phyloP scores from a whole-genome alignment of 257 asterid genomes.

The Gentiana straminea region DNA sequence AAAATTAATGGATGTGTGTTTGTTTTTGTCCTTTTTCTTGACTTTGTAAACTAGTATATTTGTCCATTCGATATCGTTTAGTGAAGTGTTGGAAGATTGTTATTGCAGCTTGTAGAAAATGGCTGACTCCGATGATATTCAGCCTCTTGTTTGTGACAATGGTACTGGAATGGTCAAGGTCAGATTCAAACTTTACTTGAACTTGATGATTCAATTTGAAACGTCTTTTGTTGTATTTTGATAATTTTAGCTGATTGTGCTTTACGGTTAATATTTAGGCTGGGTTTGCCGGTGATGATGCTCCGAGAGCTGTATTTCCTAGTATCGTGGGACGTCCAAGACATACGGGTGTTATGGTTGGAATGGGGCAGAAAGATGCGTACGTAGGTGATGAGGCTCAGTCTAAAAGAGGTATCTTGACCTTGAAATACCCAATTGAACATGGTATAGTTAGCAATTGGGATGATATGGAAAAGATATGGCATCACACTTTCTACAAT shows the following conservation, averaged over 20 bases:
- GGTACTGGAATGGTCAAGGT: slow-evolving; percentile 42
- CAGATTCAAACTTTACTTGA: background rate
- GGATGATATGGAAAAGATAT: slow-evolving; percentile 46
- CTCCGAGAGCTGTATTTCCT: slow-evolving; percentile 42
- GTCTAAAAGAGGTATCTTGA: slow-evolving; percentile 42
- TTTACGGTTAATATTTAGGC: slow-evolving; percentile 15
- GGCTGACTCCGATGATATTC: slow-evolving; percentile 34
- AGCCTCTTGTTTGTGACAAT: slow-evolving; percentile 37
- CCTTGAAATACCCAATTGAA: slow-evolving; percentile 38
- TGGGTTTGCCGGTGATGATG: slow-evolving; percentile 48
- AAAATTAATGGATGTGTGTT: no score
- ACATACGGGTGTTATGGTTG: slow-evolving; percentile 48
- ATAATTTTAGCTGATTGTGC: background rate
- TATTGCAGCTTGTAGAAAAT: slow-evolving; percentile 14
- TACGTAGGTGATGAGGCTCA: slow-evolving; percentile 45
- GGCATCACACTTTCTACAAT: slow-evolving; percentile 49
- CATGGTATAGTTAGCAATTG: slow-evolving; percentile 43
- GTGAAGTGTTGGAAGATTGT: background rate
- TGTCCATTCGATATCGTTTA: background rate
- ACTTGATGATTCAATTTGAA: no score
- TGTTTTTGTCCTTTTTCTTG: background rate
- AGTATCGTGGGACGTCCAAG: slow-evolving; percentile 43
- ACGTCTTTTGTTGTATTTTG: no score
- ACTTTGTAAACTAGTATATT: background rate
- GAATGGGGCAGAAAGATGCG: slow-evolving; percentile 48